phyloP scores from a whole-genome alignment of 164 flowering plant species.

The Magnolia sinica region DNA sequence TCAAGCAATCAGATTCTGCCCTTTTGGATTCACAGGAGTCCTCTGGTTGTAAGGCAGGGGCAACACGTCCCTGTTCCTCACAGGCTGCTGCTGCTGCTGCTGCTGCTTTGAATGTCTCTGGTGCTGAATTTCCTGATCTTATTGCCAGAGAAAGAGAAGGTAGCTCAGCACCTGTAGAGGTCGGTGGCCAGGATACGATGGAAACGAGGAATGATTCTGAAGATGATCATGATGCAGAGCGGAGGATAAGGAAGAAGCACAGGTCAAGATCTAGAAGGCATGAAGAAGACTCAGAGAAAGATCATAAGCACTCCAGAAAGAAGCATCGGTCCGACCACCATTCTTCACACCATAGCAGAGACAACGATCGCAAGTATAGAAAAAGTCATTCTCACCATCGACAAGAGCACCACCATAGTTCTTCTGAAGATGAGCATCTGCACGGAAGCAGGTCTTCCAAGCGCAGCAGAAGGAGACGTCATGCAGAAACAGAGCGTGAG shows the following conservation, averaged over 20 bases:
- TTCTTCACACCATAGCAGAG: slow-evolving; percentile 45
- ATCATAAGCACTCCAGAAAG: slow-evolving; percentile 42
- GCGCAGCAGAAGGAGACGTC: slow-evolving; percentile 22
- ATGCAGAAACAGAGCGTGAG: slow-evolving; percentile 21
- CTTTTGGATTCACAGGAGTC: slow-evolving; percentile 24
- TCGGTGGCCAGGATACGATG: slow-evolving; percentile 17
- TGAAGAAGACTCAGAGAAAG: slow-evolving; percentile 29
- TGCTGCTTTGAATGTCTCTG: slow-evolving; percentile 20
- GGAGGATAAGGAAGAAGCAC: slow-evolving; percentile 3
- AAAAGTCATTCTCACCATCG: slow-evolving; percentile 40
- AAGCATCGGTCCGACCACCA: slow-evolving; percentile 48
- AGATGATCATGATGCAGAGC: slow-evolving; percentile 30
- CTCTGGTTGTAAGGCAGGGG: slow-evolving; percentile 8
- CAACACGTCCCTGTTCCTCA: slow-evolving; percentile 2
- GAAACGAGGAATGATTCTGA: slow-evolving; percentile 30
- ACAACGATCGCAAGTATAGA: slow-evolving; percentile 33
- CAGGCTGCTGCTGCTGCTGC: slow-evolving; percentile 10
- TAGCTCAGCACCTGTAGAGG: slow-evolving; percentile 45
- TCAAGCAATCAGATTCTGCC: slow-evolving; percentile 45
- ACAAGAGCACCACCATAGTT: slow-evolving; percentile 29
- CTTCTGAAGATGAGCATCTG: slow-evolving; percentile 40
- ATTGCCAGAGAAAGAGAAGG: slow-evolving; percentile 54
- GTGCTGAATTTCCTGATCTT: slow-evolving; percentile 24
- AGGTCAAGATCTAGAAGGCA: slow-evolving; percentile 36
- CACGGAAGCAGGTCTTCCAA: slow-evolving; percentile 25